Conservation (phyloP, 2,329 filamentous ascomycete species). For the Lasiodiplodia gonubiensis region DNA sequence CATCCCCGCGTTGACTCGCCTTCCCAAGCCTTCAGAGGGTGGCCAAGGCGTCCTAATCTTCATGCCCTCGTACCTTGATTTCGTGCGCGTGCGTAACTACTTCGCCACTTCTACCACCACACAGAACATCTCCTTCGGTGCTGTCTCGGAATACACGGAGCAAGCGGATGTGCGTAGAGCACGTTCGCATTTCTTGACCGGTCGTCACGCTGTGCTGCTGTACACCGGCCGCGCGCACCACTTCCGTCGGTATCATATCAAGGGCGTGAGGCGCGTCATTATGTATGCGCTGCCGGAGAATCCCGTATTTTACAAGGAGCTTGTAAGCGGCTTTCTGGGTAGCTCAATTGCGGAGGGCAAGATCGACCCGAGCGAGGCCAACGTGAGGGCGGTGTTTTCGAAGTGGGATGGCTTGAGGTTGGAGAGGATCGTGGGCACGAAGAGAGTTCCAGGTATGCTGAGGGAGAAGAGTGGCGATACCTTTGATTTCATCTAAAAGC, state of each 20-base stretch:
- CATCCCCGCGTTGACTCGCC: conserved; percentile 74
- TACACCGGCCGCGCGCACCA: conserved; percentile 98
- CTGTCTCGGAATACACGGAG: conserved; percentile 86
- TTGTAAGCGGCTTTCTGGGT: conserved; percentile 70
- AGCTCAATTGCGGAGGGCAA: conserved; percentile 62
- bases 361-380: conserved; percentile 57
- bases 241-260: conserved; percentile 84
- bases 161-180: conserved; percentile 80
- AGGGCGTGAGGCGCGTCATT: conserved; percentile 81
- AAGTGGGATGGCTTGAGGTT: conserved; percentile 89
- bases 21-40: conserved; percentile 63
- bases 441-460: conserved; percentile 83
- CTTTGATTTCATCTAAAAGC: conserved; percentile 73
- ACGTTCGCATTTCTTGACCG: conserved; percentile 83
- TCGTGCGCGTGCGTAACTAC: conserved; percentile 90
- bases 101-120: conserved; percentile 73
- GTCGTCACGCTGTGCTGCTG: conserved; percentile 79
- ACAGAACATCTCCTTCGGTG: conserved; percentile 71
- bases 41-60: conserved; percentile 78
- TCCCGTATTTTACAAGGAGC: conserved; percentile 77
- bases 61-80: conserved; percentile 92
- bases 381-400: conserved; percentile 71
- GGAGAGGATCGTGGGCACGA: conserved; percentile 83
- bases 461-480: conserved; percentile 80
- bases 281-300: conserved; percentile 94